Conservation (phyloP, 2,329 filamentous ascomycete species). For the Aspergillus aculeatinus region DNA sequence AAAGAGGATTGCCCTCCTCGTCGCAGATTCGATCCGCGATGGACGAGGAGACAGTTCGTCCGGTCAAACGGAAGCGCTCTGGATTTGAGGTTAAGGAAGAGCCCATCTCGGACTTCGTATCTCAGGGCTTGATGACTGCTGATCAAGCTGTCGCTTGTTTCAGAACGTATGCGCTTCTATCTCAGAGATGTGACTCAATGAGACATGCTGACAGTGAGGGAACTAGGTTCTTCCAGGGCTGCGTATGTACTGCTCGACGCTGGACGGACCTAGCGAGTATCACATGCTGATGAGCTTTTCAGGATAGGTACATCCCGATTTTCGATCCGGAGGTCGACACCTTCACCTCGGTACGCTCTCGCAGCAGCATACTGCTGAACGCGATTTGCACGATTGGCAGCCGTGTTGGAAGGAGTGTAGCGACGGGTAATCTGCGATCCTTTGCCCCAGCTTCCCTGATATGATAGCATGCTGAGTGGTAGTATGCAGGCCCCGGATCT, state of each 20-base stretch:
- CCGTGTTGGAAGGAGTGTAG: constrained; percentile 39
- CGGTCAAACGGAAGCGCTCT: constrained; percentile 30
- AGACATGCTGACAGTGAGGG: neutral
- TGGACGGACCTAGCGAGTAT: neutral
- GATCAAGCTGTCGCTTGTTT: constrained; percentile 37
- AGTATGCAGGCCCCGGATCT: constrained; percentile 24
- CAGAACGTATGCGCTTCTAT: constrained; percentile 24
- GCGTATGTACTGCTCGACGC: constrained; percentile 23
- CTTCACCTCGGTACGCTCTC: constrained; percentile 45
- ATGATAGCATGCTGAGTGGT: neutral
- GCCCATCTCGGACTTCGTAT: constrained; percentile 37
- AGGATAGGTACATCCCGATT: constrained; percentile 52
- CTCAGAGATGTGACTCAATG: neutral
- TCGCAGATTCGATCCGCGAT: neutral
- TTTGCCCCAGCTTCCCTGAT: neutral
- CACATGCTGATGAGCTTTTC: neutral
- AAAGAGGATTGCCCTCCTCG: neutral
- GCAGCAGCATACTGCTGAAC: constrained; percentile 54
- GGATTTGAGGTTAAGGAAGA: constrained; percentile 36
- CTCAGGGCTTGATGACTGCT: constrained; percentile 33
- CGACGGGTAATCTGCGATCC: neutral
- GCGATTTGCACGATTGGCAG: constrained; percentile 55
- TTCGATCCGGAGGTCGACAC: constrained; percentile 50
- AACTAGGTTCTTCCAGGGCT: constrained; percentile 39
- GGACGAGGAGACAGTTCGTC: constrained; percentile 7